These are phyloP conservation scores for Dimargaris cristalligena DNA, from an alignment of 192 early-diverging fungal genomes.

Conservation along the genomic window DNA sequence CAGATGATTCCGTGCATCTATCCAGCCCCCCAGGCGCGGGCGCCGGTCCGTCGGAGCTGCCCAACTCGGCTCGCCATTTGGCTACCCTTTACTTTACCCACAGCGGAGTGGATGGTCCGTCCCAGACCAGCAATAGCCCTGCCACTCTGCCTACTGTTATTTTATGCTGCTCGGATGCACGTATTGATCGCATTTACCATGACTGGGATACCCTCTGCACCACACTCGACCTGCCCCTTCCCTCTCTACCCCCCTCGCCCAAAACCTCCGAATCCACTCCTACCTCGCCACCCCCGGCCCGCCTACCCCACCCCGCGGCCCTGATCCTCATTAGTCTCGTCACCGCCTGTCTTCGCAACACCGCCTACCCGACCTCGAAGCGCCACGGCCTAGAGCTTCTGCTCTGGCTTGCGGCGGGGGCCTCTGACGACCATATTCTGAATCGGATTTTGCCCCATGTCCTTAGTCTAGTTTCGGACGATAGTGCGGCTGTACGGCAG, in stretches of 20 bases:
- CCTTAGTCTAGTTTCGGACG: conserved; percentile 20
- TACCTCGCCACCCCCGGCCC: too few species aligned
- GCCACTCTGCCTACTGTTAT: conserved; percentile 12
- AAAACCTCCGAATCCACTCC: too few species aligned
- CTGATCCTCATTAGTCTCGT: conserved; percentile 5
- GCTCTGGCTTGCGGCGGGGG: neutral
- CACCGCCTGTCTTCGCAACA: conserved; percentile 7
- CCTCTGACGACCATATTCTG: neutral
- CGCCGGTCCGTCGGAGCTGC: neutral
- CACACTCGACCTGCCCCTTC: neutral
- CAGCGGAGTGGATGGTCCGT: neutral
- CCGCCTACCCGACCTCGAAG: conserved; percentile 7
- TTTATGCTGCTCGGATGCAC: conserved; percentile 38
- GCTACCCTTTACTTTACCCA: conserved; percentile 8
- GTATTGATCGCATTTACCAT: conserved; percentile 52
- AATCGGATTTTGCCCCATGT: conserved; percentile 24
- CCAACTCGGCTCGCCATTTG: conserved; percentile 3
- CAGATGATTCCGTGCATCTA: too few species aligned
- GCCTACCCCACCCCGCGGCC: neutral
- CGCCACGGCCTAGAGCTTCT: conserved; percentile 8
- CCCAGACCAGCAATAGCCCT: neutral
- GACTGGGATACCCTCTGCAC: conserved; percentile 48
- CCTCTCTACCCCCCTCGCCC: too few species aligned
- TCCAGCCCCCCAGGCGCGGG: too few species aligned
- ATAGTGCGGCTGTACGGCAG: conserved; percentile 21